Evolutionary conservation across 495 filamentous ascomycete genomes (phyloP), one percentile per base, ranked within the genome.

Genomic region (Penicillium silybi): DNA sequence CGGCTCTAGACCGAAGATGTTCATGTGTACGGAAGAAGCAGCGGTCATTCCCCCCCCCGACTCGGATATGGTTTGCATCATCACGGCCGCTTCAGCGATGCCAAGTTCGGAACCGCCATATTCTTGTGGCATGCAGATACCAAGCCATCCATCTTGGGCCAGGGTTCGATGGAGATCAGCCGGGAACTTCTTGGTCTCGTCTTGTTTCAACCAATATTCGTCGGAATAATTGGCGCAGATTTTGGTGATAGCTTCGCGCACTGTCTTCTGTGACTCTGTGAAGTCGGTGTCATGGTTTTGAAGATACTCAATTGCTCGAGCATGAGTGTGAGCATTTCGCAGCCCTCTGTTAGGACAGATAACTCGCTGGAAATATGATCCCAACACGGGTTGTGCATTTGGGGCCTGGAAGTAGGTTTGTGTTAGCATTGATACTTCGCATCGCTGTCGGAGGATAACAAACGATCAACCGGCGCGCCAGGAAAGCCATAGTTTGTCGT

Each of bases 31-130:
- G 10, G 81, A 75, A 49, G 90, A 85, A 1, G 88, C 85, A 7
- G 85, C 87, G 3, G 85, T 85, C 67, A 90, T 86, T 5, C 86
- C 85, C 18, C 84, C 87, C 2, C 87, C 86, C 20, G 80, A 81
- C 70, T 89, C 85, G 15, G 85, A 76, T 47, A 90, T 87, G 22
- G 85, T 87, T 56, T 92, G 87, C 72, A 92, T 77, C 85, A 91
- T 88, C 77, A 89, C 85, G 2, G 85, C 86, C 9, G 88, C 87
- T 60, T 90, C 87, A 15, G 83, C 84, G 47, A 91, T 88, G 0
- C 72, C 72, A 50, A 59, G 35, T 9, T 56, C 85, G 6, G 85
- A 75, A 2, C 87, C 88, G 6, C 88, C 87, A 5, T 88, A 76
- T 15, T 80, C 72, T 57, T 85, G 80, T 0, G 85, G 85, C 19